These are phyloP conservation scores for Ogataea zsoltii DNA, from an alignment of 805 yeast genomes.

Conservation along the genomic window DNA sequence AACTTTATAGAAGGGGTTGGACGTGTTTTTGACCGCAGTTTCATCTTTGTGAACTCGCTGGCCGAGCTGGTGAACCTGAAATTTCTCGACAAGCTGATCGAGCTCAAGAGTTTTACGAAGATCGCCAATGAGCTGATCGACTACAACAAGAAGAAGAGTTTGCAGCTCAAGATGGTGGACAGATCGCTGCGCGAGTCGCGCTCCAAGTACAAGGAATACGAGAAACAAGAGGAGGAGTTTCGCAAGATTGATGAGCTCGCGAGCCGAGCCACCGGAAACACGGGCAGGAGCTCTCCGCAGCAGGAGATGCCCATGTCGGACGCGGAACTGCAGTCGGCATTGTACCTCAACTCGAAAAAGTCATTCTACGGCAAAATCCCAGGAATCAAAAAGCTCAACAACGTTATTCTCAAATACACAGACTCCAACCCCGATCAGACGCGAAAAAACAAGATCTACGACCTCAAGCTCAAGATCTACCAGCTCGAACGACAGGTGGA, in stretches of 20 bases:
- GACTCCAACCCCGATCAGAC: conserved; percentile 38
- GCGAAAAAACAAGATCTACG: conserved; percentile 31
- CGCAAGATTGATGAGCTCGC: conserved; percentile 34
- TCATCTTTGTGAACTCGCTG: conserved; percentile 49
- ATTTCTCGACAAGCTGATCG: conserved; percentile 36
- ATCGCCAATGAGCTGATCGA: conserved; percentile 34
- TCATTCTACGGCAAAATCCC: conserved; percentile 36
- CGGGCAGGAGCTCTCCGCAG: conserved; percentile 7
- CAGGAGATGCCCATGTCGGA: conserved; percentile 34
- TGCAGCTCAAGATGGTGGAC: conserved; percentile 33
- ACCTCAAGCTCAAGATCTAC: conserved; percentile 31
- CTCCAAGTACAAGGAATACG: conserved; percentile 27
- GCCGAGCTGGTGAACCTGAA: conserved; percentile 30
- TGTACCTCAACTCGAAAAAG: conserved; percentile 30
- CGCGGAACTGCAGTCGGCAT: conserved; percentile 33
- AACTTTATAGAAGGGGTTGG: conserved; percentile 73
- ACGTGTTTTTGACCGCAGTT: conserved; percentile 76
- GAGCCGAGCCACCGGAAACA: conserved; percentile 25
- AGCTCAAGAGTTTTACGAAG: conserved; percentile 34
- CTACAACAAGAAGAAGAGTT: conserved; percentile 35
- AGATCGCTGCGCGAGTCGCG: conserved; percentile 28
- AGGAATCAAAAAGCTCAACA: conserved; percentile 36
- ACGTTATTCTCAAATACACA: conserved; percentile 35
- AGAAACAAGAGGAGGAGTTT: conserved; percentile 33
- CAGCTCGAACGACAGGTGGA: conserved; percentile 34